Percentiles rank a stretch among this genome's conserved stretches.
phyloP scores from a whole-genome alignment of 768 basidiomycete species.

The Pholiota microspora region DNA sequence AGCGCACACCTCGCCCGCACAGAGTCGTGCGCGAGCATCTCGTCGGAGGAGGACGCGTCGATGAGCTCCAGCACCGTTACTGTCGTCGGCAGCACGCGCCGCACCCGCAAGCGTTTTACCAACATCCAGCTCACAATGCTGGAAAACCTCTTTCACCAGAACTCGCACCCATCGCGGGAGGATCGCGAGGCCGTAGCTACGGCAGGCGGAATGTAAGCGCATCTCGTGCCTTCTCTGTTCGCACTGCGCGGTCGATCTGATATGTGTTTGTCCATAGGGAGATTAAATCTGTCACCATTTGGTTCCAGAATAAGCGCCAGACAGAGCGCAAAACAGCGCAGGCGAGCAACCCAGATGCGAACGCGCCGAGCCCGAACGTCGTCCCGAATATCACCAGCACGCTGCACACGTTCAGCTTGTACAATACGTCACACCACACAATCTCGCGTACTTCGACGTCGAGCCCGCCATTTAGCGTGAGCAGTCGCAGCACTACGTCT shows the following conservation, averaged over 20 bases:
- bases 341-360: constrained; percentile 19
- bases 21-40: constrained; percentile 54
- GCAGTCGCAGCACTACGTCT: constrained; percentile 23
- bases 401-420: constrained; percentile 26
- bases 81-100: constrained; percentile 37
- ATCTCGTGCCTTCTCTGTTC: not conserved
- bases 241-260: constrained; percentile 14
- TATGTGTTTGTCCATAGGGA: constrained; percentile 39
- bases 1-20: constrained; percentile 46
- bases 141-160: constrained; percentile 70
- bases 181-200: constrained; percentile 65
- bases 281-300: constrained; percentile 70
- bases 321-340: constrained; percentile 56
- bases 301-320: constrained; percentile 84
- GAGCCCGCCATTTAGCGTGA: constrained; percentile 22
- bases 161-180: constrained; percentile 73
- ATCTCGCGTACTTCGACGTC: constrained; percentile 17
- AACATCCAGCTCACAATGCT: constrained; percentile 68
- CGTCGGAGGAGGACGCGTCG: constrained; percentile 38
- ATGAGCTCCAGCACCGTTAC: constrained; percentile 33
- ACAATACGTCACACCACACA: constrained; percentile 18
- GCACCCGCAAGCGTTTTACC: constrained; percentile 72
- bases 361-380: constrained; percentile 21
- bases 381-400: constrained; percentile 30
- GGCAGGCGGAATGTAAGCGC: constrained; percentile 61